Conservation (phyloP, 257 asterid species). For the Fraxinus anomala region DNA sequence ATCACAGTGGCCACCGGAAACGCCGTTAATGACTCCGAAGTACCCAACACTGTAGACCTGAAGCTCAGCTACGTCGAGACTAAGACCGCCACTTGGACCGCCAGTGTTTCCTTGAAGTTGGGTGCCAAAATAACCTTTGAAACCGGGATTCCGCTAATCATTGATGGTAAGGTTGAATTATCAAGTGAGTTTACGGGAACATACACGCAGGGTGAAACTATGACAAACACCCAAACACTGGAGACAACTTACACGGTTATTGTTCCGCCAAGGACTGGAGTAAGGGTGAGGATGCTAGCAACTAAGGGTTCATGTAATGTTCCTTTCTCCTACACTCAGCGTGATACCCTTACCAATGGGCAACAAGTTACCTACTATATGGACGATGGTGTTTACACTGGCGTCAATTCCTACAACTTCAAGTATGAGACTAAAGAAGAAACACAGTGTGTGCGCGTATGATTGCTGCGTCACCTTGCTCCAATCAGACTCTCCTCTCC, state of each 20-base stretch:
- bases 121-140: not conserved
- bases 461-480: too few relatives aligned
- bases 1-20: slow-evolving; percentile 19
- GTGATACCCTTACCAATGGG: too few relatives aligned
- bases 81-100: slow-evolving; percentile 17
- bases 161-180: not conserved
- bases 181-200: not conserved
- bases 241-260: too few relatives aligned
- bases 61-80: slow-evolving; percentile 17
- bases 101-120: too few relatives aligned
- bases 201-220: too few relatives aligned
- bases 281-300: slow-evolving; percentile 12
- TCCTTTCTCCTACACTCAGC: not conserved
- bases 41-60: slow-evolving; percentile 14
- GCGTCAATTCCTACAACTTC: not conserved
- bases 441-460: too few relatives aligned
- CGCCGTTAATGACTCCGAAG: slow-evolving; percentile 11
- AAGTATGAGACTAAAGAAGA: not conserved
- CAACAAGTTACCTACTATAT: too few relatives aligned
- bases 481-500: not conserved
- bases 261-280: not conserved
- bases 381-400: not conserved
- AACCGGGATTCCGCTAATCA: not conserved
- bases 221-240: too few relatives aligned
- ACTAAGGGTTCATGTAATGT: slow-evolving; percentile 21